Percentiles rank a stretch among this genome's conserved stretches.
Evolutionary conservation across 352 stramenopile species (phyloP).

Genomic region (Thalassiosira ordinaria): DNA sequence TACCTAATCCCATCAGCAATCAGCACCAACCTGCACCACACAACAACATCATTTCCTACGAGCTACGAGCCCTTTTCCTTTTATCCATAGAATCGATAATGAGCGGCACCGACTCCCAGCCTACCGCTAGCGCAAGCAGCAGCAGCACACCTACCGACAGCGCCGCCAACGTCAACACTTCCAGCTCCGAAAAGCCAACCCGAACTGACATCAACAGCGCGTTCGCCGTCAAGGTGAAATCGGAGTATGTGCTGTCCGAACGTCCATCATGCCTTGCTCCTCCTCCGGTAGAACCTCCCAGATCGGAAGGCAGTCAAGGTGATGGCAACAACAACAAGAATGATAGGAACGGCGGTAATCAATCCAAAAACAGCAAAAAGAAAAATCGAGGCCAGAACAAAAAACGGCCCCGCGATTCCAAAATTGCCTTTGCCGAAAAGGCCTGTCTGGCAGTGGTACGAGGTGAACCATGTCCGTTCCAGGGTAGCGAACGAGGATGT

Average conservation of each 20-base stretch:
- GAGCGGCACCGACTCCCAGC: slow-evolving; percentile 1
- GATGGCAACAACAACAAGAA: slow-evolving; percentile 36
- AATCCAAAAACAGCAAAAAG: slow-evolving; percentile 54
- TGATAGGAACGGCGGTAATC: slow-evolving; percentile 6
- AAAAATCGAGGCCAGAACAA: slow-evolving; percentile 74
- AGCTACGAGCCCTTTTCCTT: too few species aligned
- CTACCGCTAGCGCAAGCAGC: not conserved
- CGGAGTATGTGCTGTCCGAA: slow-evolving; percentile 32
- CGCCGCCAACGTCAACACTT: not conserved
- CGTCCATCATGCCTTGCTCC: slow-evolving; percentile 9
- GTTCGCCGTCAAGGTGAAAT: slow-evolving; percentile 40
- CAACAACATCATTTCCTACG: too few species aligned
- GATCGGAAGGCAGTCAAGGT: not conserved
- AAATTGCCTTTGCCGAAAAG: slow-evolving; percentile 57
- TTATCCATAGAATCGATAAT: too few species aligned
- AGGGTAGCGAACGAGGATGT: slow-evolving; percentile 50
- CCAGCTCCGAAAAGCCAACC: not conserved
- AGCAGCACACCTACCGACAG: not conserved
- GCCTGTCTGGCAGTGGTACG: slow-evolving; percentile 67
- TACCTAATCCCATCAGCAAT: too few species aligned
- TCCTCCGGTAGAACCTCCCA: not conserved
- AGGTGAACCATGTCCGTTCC: slow-evolving; percentile 62
- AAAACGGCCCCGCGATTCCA: slow-evolving; percentile 78
- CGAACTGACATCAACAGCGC: not conserved
- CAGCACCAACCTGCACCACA: too few species aligned